A percentile compares a stretch with the other conserved stretches of the same genome.
phyloP scores from a whole-genome alignment of 768 basidiomycete species.

The Mycena alexandri region DNA sequence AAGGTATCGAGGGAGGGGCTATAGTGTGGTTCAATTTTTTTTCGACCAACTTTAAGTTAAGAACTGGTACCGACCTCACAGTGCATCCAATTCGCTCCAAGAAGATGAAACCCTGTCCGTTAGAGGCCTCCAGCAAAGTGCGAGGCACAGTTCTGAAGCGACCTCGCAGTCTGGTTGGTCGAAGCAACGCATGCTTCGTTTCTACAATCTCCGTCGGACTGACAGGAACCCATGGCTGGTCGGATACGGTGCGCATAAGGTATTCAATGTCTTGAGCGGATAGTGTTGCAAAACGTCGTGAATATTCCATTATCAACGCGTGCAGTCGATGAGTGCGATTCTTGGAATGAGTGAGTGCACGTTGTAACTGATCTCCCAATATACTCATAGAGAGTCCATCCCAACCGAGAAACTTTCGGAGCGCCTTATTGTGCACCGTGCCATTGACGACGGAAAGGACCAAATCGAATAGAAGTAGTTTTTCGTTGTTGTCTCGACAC shows the following conservation, averaged over 20 bases:
- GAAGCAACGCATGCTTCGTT: slow-evolving; percentile 23
- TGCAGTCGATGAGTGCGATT: slow-evolving; percentile 12
- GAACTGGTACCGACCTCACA: slow-evolving; percentile 12
- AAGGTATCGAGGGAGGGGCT: slow-evolving; percentile 30
- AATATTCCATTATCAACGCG: slow-evolving; percentile 29
- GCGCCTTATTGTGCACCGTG: slow-evolving; percentile 9
- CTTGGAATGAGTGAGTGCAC: slow-evolving; percentile 14
- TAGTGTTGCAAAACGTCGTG: slow-evolving; percentile 9
- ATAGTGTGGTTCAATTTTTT: neutral
- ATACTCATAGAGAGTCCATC: slow-evolving; percentile 12
- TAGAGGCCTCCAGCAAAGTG: slow-evolving; percentile 12
- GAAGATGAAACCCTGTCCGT: slow-evolving; percentile 12
- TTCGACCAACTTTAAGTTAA: neutral
- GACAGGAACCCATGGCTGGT: slow-evolving; percentile 30
- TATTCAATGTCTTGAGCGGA: slow-evolving; percentile 14
- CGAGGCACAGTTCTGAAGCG: slow-evolving; percentile 24
- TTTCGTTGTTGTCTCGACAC: slow-evolving; percentile 22
- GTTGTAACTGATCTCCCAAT: slow-evolving; percentile 19
- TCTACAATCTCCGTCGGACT: neutral
- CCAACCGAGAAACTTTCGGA: slow-evolving; percentile 31
- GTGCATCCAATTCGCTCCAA: slow-evolving; percentile 31
- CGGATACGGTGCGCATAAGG: slow-evolving; percentile 14
- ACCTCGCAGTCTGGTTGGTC: slow-evolving; percentile 19
- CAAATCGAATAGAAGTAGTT: slow-evolving; percentile 28
- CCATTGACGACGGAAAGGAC: slow-evolving; percentile 20